Evolutionary conservation across 306 rosid genomes (phyloP), one percentile per base, ranked within the genome.

Genomic region (Fagus crenata): DNA sequence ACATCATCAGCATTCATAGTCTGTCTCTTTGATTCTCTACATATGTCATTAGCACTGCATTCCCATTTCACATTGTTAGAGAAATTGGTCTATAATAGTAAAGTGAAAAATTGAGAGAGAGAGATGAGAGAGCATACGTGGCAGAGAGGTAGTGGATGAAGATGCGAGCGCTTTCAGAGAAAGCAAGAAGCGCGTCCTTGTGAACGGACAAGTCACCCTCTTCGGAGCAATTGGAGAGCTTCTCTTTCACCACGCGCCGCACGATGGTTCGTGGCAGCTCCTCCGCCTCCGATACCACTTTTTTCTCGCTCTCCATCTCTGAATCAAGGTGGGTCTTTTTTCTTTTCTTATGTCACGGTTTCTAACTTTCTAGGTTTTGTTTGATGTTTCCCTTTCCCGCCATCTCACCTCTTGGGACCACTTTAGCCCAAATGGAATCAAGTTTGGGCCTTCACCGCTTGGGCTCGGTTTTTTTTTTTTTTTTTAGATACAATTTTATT

Each of bases 131-230:
- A 17, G 79, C 18, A 42, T 77, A 92, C 99, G 97, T 90, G 22
- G 99, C 99, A 49, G 97, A 92, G 54, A 95, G 78, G 80, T 90
- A 95, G 89, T 95, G 97, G 81, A 95, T 91, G 86, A 95, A 95
- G 86, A 95, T 91, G 49, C 92, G 92, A 28, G 89, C 93, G 78
- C 97, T 90, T 73, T 92, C 97, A 33, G 92, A 87, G 90, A 92
- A 90, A 28, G 99, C 97, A 5, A 84, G 84, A 77, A 95, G 91
- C 22, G 96, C 81, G 58, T 92, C 97, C 69, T 87, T 92, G 88
- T 89, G 86, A 58, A 95, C 37, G 55, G 80, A 49, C 14, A 95
- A 83, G 82, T 92, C 99, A 49, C 82, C 89, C 49, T 88, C 92
- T 0, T 67, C 80, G 70, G 94, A 84, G 85, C 95, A 92, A 32